Conservation (phyloP, 306 rosid species). For the Begonia loranthoides region DNA sequence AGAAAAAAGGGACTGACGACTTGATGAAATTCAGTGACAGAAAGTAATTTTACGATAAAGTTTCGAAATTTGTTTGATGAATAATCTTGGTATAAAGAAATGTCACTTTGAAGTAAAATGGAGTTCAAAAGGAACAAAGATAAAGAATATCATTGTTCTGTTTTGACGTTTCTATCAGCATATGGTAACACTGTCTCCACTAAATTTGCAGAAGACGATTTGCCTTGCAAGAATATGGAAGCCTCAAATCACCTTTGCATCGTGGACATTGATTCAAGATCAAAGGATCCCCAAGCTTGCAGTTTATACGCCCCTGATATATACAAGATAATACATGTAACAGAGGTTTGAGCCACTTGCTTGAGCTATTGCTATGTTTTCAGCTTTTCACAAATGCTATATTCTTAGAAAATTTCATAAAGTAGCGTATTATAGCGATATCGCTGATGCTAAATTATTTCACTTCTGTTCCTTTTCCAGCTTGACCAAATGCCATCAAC, state of each 20-base stretch:
- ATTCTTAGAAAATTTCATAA: no score
- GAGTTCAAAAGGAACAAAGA: no score
- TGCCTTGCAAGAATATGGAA: conserved; percentile 23
- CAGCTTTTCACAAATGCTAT: no score
- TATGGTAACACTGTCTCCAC: conserved; percentile 11
- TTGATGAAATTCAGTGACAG: no score
- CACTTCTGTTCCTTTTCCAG: conserved; percentile 23
- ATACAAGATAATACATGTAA: conserved; percentile 33
- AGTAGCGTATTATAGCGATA: no score
- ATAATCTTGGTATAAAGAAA: no score
- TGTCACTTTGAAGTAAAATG: no score
- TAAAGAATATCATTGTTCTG: no score
- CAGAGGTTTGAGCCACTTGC: conserved; percentile 48
- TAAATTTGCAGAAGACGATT: conserved; percentile 37
- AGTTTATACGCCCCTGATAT: conserved; percentile 53
- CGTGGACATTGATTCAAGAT: conserved; percentile 42
- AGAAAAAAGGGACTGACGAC: no score
- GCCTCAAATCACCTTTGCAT: conserved; percentile 22
- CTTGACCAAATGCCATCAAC: conserved; percentile 46
- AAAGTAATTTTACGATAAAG: no score
- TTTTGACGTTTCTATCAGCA: conserved; percentile 1
- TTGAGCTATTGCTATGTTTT: neutral
- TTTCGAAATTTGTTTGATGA: no score
- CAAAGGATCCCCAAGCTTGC: conserved; percentile 55
- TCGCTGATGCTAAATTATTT: neutral